Evolutionary conservation across 2,329 filamentous ascomycete genomes (phyloP).

Genomic region (Stachybotrys elegans): DNA sequence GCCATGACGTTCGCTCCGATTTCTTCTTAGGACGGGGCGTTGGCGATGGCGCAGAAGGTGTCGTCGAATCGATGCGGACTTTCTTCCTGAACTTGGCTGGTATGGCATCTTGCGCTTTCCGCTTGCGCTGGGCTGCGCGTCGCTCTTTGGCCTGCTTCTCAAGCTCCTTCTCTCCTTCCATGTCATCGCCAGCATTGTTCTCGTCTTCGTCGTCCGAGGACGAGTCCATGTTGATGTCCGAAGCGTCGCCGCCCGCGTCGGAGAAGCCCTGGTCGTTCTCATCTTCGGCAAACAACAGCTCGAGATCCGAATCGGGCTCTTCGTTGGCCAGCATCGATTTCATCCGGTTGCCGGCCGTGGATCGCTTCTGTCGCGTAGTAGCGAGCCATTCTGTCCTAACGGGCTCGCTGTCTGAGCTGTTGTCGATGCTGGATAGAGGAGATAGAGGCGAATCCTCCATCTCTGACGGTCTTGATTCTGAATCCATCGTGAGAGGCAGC

Average conservation of each 20-base stretch:
- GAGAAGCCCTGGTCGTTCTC: constrained; percentile 66
- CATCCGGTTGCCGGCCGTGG: constrained; percentile 81
- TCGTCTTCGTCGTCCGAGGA: constrained; percentile 82
- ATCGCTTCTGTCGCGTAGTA: constrained; percentile 67
- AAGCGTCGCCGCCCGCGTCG: constrained; percentile 60
- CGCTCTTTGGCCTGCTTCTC: constrained; percentile 70
- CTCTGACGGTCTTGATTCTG: constrained; percentile 22
- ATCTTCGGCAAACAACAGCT: constrained; percentile 70
- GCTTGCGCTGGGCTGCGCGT: constrained; percentile 64
- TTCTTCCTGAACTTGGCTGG: constrained; percentile 69
- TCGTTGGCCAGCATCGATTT: constrained; percentile 72
- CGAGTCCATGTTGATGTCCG: constrained; percentile 81
- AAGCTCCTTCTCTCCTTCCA: constrained; percentile 84
- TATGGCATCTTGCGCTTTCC: constrained; percentile 72
- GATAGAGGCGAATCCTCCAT: constrained; percentile 27
- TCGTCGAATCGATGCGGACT: constrained; percentile 62
- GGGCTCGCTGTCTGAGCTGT: constrained; percentile 30
- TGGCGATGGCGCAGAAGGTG: constrained; percentile 29
- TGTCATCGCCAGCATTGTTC: constrained; percentile 51
- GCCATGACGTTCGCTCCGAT: constrained; percentile 54
- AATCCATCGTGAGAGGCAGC: constrained; percentile 19
- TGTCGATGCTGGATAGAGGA: constrained; percentile 23
- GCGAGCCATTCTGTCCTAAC: constrained; percentile 61
- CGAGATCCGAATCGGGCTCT: constrained; percentile 63
- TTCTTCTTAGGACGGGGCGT: constrained; percentile 53